A percentile compares a stretch with the other conserved stretches of the same genome.
Evolutionary conservation across 305 asterid genomes (phyloP).

Genomic region (Fraxinus ornus): DNA sequence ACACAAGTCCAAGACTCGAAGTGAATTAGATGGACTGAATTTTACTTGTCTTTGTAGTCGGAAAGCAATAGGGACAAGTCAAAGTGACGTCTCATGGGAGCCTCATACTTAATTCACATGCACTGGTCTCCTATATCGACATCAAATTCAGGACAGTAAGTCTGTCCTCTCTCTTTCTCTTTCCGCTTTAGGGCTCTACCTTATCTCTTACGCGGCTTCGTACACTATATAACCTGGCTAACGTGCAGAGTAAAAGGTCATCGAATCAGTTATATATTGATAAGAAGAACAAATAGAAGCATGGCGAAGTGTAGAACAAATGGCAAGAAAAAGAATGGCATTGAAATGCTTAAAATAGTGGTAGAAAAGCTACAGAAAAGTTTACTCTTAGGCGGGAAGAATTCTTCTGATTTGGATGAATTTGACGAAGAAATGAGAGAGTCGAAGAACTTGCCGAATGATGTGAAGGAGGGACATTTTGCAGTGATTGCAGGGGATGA

Average conservation of each 20-base stretch:
- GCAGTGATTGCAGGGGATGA: constrained; percentile 58
- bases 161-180: background rate
- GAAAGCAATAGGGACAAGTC: constrained; percentile 24
- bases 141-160: background rate
- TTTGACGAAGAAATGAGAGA: constrained; percentile 14
- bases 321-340: constrained; percentile 33
- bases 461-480: constrained; percentile 71
- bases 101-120: constrained; percentile 43
- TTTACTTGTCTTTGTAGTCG: background rate
- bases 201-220: background rate
- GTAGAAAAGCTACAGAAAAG: constrained; percentile 59
- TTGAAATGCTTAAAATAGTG: constrained; percentile 33
- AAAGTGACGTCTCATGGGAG: constrained; percentile 35
- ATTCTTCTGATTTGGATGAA: constrained; percentile 11
- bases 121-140: constrained; percentile 38
- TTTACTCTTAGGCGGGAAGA: constrained; percentile 38
- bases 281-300: background rate
- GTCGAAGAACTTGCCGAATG: constrained; percentile 40
- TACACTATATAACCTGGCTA: constrained; percentile 1
- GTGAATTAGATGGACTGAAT: too few species aligned
- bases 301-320: constrained; percentile 33
- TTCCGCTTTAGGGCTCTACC: background rate
- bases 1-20: too few species aligned
- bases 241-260: background rate
- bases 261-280: background rate